phyloP scores from a whole-genome alignment of 1,139 yeast species.

The Suhomyces guaymorum region DNA sequence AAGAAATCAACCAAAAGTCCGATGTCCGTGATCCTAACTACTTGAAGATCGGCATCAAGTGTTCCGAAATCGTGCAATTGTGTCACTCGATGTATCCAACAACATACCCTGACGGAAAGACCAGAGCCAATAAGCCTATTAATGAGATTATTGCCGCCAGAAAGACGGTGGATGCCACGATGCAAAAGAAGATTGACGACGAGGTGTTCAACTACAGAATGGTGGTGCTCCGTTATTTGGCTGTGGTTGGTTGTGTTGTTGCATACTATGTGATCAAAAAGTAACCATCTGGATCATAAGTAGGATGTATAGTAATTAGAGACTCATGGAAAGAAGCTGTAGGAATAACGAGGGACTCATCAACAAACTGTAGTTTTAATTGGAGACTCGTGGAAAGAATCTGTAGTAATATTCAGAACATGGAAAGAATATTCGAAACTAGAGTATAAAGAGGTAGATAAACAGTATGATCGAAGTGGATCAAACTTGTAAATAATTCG shows the following conservation, averaged over 20 bases:
- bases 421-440: too few relatives aligned
- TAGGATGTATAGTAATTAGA: too few relatives aligned
- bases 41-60: slow-evolving; percentile 75
- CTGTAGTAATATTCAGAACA: too few relatives aligned
- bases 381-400: too few relatives aligned
- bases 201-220: slow-evolving; percentile 26
- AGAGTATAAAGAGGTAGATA: too few relatives aligned
- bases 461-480: too few relatives aligned
- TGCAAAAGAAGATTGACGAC: slow-evolving; percentile 26
- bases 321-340: too few relatives aligned
- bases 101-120: slow-evolving; percentile 36
- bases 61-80: slow-evolving; percentile 86
- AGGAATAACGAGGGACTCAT: too few relatives aligned
- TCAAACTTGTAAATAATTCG: too few relatives aligned
- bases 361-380: too few relatives aligned
- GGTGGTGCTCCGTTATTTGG: slow-evolving; percentile 2
- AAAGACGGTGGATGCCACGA: slow-evolving; percentile 32
- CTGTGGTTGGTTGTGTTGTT: slow-evolving; percentile 3
- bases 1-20: slow-evolving; percentile 76
- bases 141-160: slow-evolving; percentile 29
- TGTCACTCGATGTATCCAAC: slow-evolving; percentile 74
- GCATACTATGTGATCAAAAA: slow-evolving; percentile 3
- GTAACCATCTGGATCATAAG: too few relatives aligned
- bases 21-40: slow-evolving; percentile 85
- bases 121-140: slow-evolving; percentile 22